A percentile compares a stretch with the other conserved stretches of the same genome.
Evolutionary conservation across 2,329 filamentous ascomycete species (phyloP).

Genomic region (Diaporthe velutina): DNA sequence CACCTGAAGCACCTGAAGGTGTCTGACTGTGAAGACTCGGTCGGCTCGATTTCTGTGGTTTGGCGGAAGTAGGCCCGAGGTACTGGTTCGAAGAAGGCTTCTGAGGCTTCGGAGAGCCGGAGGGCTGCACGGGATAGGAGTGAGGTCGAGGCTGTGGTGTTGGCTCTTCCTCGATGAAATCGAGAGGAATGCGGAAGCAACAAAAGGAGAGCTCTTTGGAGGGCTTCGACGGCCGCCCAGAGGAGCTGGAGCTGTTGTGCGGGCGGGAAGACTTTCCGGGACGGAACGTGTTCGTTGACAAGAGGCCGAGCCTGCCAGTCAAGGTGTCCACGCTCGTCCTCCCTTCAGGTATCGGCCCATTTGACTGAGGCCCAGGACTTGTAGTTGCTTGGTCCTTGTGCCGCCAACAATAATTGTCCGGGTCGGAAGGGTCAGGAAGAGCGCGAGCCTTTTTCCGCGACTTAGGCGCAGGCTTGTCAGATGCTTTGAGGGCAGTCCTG

Average conservation of each 20-base stretch:
- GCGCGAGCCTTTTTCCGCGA: slow-evolving; percentile 47
- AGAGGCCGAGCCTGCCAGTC: slow-evolving; percentile 80
- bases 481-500: slow-evolving; percentile 73
- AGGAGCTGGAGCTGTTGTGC: slow-evolving; percentile 28
- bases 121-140: slow-evolving; percentile 59
- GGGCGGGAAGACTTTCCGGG: slow-evolving; percentile 44
- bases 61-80: slow-evolving; percentile 45
- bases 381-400: slow-evolving; percentile 87
- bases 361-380: slow-evolving; percentile 57
- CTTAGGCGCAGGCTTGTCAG: slow-evolving; percentile 53
- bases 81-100: slow-evolving; percentile 47
- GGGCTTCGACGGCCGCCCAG: slow-evolving; percentile 43
- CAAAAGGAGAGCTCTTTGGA: slow-evolving; percentile 56
- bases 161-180: slow-evolving; percentile 51
- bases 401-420: slow-evolving; percentile 90
- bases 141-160: slow-evolving; percentile 58
- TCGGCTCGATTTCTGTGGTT: slow-evolving; percentile 43
- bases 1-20: slow-evolving; percentile 44
- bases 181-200: slow-evolving; percentile 64
- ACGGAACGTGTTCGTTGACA: slow-evolving; percentile 69
- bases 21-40: slow-evolving; percentile 41
- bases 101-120: slow-evolving; percentile 38
- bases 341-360: slow-evolving; percentile 69
- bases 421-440: slow-evolving; percentile 65
- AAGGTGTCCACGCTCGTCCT: slow-evolving; percentile 89